Conservation (phyloP, 2,329 filamentous ascomycete species). For the Lasiodiplodia hormozganensis region DNA sequence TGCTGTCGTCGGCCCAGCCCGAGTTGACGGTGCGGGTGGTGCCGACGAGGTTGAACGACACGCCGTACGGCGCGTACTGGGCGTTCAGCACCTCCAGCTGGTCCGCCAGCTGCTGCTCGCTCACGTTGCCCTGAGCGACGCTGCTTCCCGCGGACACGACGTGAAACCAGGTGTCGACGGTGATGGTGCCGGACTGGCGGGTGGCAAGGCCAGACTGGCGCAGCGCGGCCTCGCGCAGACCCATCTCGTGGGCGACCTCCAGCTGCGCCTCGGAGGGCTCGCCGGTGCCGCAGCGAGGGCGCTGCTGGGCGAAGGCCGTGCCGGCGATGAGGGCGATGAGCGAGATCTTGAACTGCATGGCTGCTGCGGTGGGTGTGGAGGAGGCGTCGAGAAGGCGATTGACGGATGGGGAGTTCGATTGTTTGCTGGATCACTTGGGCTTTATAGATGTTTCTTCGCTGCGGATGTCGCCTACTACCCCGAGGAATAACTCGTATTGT, state of each 20-base stretch:
- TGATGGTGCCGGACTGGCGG: conserved; percentile 30
- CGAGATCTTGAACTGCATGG: conserved; percentile 8
- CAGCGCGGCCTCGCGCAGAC: neutral
- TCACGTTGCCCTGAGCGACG: conserved; percentile 30
- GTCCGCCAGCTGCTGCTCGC: conserved; percentile 36
- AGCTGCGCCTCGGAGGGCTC: conserved; percentile 1
- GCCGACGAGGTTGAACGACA: conserved; percentile 58
- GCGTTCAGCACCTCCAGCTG: conserved; percentile 51
- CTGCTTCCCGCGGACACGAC: conserved; percentile 37
- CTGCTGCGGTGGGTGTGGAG: neutral
- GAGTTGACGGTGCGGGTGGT: conserved; percentile 61
- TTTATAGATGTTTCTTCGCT: conserved; percentile 1
- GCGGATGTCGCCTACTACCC: neutral
- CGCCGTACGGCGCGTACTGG: conserved; percentile 57
- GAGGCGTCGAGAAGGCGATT: neutral
- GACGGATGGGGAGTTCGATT: neutral
- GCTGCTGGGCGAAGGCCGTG: neutral
- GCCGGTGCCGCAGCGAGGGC: neutral
- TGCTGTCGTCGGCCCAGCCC: conserved; percentile 59
- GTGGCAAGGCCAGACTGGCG: neutral
- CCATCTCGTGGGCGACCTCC: conserved; percentile 5
- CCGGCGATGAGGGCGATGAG: neutral
- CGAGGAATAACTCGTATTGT: conserved; percentile 5
- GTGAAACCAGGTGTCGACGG: conserved; percentile 44
- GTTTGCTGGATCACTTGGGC: neutral